Evolutionary conservation across 2,329 filamentous ascomycete species (phyloP), one percentile per base, ranked within the genome.

Genomic region (Sordariomycetes sp.): DNA sequence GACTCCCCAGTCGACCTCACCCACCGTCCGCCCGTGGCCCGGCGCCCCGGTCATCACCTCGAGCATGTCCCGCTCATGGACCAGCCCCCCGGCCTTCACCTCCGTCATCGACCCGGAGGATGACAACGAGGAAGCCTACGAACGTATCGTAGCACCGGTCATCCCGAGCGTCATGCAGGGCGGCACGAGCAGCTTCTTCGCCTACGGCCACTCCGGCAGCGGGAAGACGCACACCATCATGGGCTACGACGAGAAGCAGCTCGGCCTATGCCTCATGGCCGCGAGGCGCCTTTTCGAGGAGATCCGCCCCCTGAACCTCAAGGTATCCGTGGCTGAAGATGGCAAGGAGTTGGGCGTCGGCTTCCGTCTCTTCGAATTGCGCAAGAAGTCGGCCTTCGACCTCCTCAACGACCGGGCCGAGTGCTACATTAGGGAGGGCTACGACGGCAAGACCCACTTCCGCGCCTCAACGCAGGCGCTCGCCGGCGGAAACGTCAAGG

Each of bases 201-300:
- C 90, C 66, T 96, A 96, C 68, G 91, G 91, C 34, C 91, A 96
- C 69, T 96, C 91, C 0, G 91, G 91, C 7, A 90, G 89, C 54
- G 91, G 91, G 58, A 96, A 96, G 75, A 96, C 91, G 0, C 88
- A 86, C 68, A 96, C 91, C 2, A 96, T 96, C 20, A 37, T 77
- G 6, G 75, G 75, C 2, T 75, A 76, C 55, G 68, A 76, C 20
- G 71, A 68, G 52, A 64, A 73, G 8, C 60, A 72, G 24, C 66
- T 73, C 28, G 74, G 72, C 0, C 58, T 76, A 1, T 74, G 70
- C 57, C 62, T 75, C 5, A 63, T 68, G 0, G 69, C 72, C 2
- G 71, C 71, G 2, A 61, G 62, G 3, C 34, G 67, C 8, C 62
- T 76, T 0, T 67, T 67, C 54, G 48, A 62, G 3, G 59, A 60